phyloP scores from a whole-genome alignment of 805 yeast genomes.

The Tetrapisispora arboricola region DNA sequence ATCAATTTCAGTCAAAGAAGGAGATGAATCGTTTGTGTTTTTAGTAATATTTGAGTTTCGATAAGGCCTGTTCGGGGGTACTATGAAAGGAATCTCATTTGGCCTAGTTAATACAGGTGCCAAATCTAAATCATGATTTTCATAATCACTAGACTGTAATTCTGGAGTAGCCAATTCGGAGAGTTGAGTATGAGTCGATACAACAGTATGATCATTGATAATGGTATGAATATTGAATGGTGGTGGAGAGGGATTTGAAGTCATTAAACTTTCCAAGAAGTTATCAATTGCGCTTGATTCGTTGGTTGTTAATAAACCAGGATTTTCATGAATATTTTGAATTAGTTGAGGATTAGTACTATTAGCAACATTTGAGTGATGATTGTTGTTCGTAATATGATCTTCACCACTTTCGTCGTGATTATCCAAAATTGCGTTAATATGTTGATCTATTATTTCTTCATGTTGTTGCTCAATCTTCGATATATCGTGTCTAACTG shows the following conservation, averaged over 20 bases:
- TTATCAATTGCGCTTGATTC: slow-evolving; percentile 28
- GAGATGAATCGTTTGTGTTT: not conserved
- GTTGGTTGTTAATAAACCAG: slow-evolving; percentile 17
- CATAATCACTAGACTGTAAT: not conserved
- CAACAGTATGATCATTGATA: not conserved
- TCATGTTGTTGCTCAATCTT: not conserved
- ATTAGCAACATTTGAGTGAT: too few relatives aligned
- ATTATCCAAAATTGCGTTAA: slow-evolving; percentile 1
- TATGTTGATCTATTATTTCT: not conserved
- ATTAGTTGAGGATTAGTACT: too few relatives aligned
- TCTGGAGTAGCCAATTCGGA: not conserved
- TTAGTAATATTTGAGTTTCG: not conserved
- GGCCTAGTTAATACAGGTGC: slow-evolving; percentile 1
- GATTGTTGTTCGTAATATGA: not conserved
- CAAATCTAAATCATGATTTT: not conserved
- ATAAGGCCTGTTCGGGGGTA: slow-evolving; percentile 1
- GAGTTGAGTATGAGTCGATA: not conserved
- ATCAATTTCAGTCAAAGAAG: too few relatives aligned
- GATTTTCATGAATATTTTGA: not conserved
- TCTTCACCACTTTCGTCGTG: not conserved
- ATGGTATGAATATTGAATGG: not conserved
- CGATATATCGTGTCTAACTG: not conserved
- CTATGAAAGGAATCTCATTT: slow-evolving; percentile 2
- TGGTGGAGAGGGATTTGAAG: slow-evolving; percentile 2
- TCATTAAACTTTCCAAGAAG: slow-evolving; percentile 23